phyloP scores from a whole-genome alignment of 805 yeast species.

The Sugiyamaella valdiviana region DNA sequence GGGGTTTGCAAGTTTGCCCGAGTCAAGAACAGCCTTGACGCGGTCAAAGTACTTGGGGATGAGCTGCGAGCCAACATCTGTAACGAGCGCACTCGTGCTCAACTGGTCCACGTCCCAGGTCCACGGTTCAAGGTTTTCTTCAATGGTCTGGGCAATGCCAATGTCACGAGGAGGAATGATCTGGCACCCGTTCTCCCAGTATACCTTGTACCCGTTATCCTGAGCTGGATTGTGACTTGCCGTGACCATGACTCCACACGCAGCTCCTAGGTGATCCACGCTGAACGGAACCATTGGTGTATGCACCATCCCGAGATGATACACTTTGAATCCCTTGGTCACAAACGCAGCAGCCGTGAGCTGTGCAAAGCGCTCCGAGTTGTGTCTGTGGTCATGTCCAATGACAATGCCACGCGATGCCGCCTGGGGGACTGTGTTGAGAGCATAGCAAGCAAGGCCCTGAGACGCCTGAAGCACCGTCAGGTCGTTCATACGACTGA shows the following conservation, averaged over 20 bases:
- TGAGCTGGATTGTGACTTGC: constrained; percentile 52
- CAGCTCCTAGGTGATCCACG: constrained; percentile 54
- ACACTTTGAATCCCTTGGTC: constrained; percentile 61
- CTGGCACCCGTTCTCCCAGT: constrained; percentile 91
- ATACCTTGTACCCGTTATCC: constrained; percentile 93
- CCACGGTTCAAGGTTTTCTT: constrained; percentile 57
- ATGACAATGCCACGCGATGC: constrained; percentile 50
- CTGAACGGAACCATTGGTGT: constrained; percentile 93
- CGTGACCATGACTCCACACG: constrained; percentile 88
- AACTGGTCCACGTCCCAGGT: constrained; percentile 41
- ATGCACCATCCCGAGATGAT: constrained; percentile 44
- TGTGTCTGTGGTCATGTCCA: constrained; percentile 88
- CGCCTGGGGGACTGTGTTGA: constrained; percentile 27
- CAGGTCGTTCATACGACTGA: constrained; percentile 78
- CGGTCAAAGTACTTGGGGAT: constrained; percentile 13
- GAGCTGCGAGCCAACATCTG: constrained; percentile 15
- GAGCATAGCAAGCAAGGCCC: constrained; percentile 34
- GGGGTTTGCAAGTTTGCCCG: constrained; percentile 1
- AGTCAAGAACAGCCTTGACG: constrained; percentile 6
- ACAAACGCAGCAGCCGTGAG: constrained; percentile 72
- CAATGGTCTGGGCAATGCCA: constrained; percentile 61
- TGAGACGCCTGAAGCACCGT: constrained; percentile 81
- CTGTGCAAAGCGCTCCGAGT: constrained; percentile 73
- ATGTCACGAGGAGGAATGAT: constrained; percentile 87
- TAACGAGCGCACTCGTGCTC: constrained; percentile 32